Conservation (phyloP, 2,329 filamentous ascomycete genomes). For the Penicillium sp. region DNA sequence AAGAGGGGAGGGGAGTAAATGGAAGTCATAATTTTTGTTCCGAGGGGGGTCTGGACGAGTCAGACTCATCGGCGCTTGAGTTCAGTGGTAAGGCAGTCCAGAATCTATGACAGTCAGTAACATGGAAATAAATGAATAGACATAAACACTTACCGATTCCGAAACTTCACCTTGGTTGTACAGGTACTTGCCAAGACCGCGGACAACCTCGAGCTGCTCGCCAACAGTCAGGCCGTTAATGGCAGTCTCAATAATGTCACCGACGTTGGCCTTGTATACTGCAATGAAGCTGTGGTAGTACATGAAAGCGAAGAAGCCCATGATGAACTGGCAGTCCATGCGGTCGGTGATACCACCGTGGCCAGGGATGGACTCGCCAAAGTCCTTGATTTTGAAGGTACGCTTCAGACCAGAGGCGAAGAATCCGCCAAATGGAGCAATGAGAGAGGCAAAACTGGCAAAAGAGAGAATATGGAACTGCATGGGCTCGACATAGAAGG, state of each 20-base stretch:
- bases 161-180: conserved; percentile 61
- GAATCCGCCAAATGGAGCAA: conserved; percentile 96
- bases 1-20: conserved; percentile 15
- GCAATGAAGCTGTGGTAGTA: conserved; percentile 98
- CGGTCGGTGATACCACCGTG: conserved; percentile 98
- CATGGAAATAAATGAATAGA: neutral
- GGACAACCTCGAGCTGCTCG: conserved; percentile 79
- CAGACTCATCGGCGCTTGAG: conserved; percentile 32
- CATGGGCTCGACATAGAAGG: conserved; percentile 77
- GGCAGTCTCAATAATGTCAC: conserved; percentile 82
- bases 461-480: conserved; percentile 90
- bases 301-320: conserved; percentile 98
- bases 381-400: conserved; percentile 99
- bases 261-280: conserved; percentile 77
- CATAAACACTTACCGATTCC: conserved; percentile 46
- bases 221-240: conserved; percentile 84
- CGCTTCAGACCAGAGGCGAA: conserved; percentile 97
- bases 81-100: conserved; percentile 39
- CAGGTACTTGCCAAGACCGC: conserved; percentile 60
- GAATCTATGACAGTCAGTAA: conserved; percentile 30
- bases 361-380: conserved; percentile 94
- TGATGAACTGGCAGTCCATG: conserved; percentile 99
- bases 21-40: conserved; percentile 15
- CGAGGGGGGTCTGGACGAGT: conserved; percentile 4
- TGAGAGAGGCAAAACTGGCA: conserved; percentile 90